Evolutionary conservation across 257 asterid species (phyloP), one percentile per base, ranked within the genome.

Genomic region (Przewalskia tangutica): DNA sequence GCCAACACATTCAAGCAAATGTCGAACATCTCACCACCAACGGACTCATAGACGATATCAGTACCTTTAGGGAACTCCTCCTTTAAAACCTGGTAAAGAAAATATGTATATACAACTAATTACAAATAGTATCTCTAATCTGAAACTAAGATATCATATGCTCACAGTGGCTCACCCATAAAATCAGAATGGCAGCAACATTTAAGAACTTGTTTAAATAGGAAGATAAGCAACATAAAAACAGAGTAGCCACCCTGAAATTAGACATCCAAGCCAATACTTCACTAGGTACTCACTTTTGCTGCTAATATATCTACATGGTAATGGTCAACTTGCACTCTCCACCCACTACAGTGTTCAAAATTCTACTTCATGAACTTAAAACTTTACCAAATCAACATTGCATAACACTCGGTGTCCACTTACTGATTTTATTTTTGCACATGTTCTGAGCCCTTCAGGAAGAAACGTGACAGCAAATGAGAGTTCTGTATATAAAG

Each of bases 21-120:
- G 85, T 92, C 88, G 82, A 93, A 95, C 98, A 93, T 95, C 58
- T 91, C 93, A 53, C 98, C 98, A 18, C 98, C 98, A 65, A 95
- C 98, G 60, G 98, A 95, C 90, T 95, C 98, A 4, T 93, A 93
- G 67, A 95, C 85, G 83, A 93, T 89, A 84, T 95, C 98, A 77
- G 92, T 86, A 23, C 98, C 98, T 88, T 91, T 93, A 67, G 97
- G 95, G 88, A 92, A 95, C 87, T 95, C 98, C 51, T 80, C 38
- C 85, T 90, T 92, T 71, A 95, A 85, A 88, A 93, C 95, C 97
- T 93, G 89, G 81, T 70, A 80, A 42, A 20, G 32, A 8, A 36
- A 76, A 38, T 38, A 38, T 9, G 77, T 23, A 34, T 46, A 9
- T 34, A 85, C 23, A 40, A 71, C 13, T 23, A 62, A 20, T 73